phyloP scores from a whole-genome alignment of 2,329 filamentous ascomycete genomes.

The Exophiala oligosperma region DNA sequence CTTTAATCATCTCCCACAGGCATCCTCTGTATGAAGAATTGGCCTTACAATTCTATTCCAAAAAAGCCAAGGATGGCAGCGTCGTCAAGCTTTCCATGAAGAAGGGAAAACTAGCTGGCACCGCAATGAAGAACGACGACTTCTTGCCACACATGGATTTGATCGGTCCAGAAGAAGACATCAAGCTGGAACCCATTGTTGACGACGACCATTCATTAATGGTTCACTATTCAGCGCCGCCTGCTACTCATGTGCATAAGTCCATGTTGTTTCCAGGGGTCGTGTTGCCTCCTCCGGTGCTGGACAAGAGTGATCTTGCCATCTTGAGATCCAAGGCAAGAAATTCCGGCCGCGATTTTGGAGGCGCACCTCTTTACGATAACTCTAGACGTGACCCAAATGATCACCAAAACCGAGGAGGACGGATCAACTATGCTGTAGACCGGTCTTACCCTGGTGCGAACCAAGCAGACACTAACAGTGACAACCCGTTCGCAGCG shows the following conservation, averaged over 20 bases:
- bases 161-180: slow-evolving; percentile 72
- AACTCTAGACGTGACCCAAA: slow-evolving; percentile 38
- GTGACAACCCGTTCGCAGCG: slow-evolving; percentile 48
- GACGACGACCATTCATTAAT: slow-evolving; percentile 87
- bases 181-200: slow-evolving; percentile 67
- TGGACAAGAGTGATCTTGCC: slow-evolving; percentile 76
- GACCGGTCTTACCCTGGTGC: slow-evolving; percentile 29
- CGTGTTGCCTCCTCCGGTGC: slow-evolving; percentile 67
- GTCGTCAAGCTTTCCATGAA: slow-evolving; percentile 73
- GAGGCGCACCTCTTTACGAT: slow-evolving; percentile 63
- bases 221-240: slow-evolving; percentile 82
- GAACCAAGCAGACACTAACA: slow-evolving; percentile 9
- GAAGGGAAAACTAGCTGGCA: slow-evolving; percentile 73
- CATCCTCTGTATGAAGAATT: slow-evolving; percentile 86
- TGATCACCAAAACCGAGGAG: slow-evolving; percentile 30
- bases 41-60: slow-evolving; percentile 84
- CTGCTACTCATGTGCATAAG: slow-evolving; percentile 73
- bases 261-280: slow-evolving; percentile 90
- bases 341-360: slow-evolving; percentile 67
- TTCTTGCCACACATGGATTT: slow-evolving; percentile 84
- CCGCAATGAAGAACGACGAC: slow-evolving; percentile 75
- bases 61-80: slow-evolving; percentile 64
- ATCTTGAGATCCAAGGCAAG: slow-evolving; percentile 66
- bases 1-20: slow-evolving; percentile 78
- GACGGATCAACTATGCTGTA: slow-evolving; percentile 56